These are phyloP conservation scores for Euphorbia celastroides DNA, from an alignment of 441 rosid genomes.

Conservation along the genomic window DNA sequence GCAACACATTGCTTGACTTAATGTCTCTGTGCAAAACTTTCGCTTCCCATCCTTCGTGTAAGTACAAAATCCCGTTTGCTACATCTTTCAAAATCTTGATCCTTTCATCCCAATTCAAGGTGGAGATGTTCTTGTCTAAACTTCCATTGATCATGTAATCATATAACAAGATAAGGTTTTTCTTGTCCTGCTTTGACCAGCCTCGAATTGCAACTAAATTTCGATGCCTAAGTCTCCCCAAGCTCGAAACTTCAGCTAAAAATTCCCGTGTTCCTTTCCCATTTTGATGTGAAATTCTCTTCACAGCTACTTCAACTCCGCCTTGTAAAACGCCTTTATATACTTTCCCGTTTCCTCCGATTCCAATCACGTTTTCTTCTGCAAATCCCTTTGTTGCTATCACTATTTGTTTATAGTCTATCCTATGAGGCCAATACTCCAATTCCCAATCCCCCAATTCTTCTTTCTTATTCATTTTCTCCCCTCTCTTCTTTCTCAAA, in stretches of 20 bases:
- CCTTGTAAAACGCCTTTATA: conserved; percentile 58
- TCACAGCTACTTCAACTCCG: conserved; percentile 57
- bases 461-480: conserved; percentile 38
- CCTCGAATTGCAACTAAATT: conserved; percentile 59
- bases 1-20: conserved; percentile 71
- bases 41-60: conserved; percentile 76
- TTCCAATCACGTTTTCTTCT: conserved; percentile 58
- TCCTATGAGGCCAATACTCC: conserved; percentile 81
- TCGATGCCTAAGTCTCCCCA: conserved; percentile 59
- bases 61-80: conserved; percentile 49
- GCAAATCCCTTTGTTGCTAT: conserved; percentile 46
- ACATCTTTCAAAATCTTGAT: conserved; percentile 52
- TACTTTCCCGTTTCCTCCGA: conserved; percentile 75
- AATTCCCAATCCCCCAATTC: conserved; percentile 75
- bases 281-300: conserved; percentile 53
- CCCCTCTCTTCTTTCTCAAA: conserved; percentile 33
- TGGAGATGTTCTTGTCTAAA: conserved; percentile 45
- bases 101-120: conserved; percentile 43
- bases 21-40: conserved; percentile 67
- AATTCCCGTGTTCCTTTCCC: conserved; percentile 52
- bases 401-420: conserved; percentile 46
- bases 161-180: conserved; percentile 52
- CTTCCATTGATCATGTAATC: conserved; percentile 84
- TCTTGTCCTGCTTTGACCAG: conserved; percentile 64
- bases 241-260: conserved; percentile 61